Conservation (phyloP, 1,139 yeast species). For the Meyerozyma carpophila region DNA sequence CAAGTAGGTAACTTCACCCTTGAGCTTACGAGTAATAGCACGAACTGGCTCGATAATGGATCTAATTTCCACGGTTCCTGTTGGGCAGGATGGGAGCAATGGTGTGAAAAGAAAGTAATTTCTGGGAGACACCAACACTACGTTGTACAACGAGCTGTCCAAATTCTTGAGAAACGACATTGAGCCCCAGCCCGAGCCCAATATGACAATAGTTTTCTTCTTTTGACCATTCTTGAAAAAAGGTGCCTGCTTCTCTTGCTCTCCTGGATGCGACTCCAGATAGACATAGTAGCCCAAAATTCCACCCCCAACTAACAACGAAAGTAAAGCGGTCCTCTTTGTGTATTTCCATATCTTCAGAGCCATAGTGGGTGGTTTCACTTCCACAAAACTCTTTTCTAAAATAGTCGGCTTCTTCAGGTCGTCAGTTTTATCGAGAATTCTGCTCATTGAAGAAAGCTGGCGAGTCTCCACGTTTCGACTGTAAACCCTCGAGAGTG, state of each 20-base stretch:
- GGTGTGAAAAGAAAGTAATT: slow-evolving; percentile 95
- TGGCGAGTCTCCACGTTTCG: background rate
- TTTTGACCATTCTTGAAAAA: slow-evolving; percentile 61
- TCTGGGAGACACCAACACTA: slow-evolving; percentile 86
- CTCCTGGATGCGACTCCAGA: slow-evolving; percentile 55
- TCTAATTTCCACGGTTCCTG: slow-evolving; percentile 87
- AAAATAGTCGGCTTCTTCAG: background rate
- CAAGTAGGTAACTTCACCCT: slow-evolving; percentile 76
- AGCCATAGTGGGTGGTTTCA: slow-evolving; percentile 13
- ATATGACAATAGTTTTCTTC: slow-evolving; percentile 81
- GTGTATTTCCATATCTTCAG: slow-evolving; percentile 26
- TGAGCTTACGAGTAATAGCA: slow-evolving; percentile 52
- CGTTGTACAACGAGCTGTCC: slow-evolving; percentile 84
- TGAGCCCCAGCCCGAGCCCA: slow-evolving; percentile 96
- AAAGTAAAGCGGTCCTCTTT: slow-evolving; percentile 20
- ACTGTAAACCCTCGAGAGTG: background rate
- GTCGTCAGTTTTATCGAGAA: background rate
- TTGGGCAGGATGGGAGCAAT: slow-evolving; percentile 86
- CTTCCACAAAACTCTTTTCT: background rate
- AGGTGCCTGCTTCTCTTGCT: slow-evolving; percentile 47
- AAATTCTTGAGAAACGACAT: slow-evolving; percentile 75
- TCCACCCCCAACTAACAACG: slow-evolving; percentile 35
- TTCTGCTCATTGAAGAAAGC: background rate
- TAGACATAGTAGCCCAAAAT: slow-evolving; percentile 53
- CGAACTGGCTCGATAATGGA: slow-evolving; percentile 87